phyloP scores from a whole-genome alignment of 129 eudicot genomes.

The Helianthus tuberosus region DNA sequence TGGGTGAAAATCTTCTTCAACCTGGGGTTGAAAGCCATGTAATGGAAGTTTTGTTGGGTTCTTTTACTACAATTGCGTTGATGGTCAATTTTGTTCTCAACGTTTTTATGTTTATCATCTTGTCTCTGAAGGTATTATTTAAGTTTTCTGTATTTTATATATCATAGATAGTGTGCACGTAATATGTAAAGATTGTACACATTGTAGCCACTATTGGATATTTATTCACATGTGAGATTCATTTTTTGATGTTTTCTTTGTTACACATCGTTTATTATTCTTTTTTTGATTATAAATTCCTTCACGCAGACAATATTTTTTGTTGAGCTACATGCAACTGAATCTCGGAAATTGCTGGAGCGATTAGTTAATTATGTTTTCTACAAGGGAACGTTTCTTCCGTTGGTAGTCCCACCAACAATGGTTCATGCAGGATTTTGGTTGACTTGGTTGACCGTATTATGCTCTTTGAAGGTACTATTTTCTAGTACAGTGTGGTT shows the following conservation, averaged over 20 bases:
- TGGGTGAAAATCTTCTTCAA: slow-evolving; percentile 52
- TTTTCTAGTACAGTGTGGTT: background rate
- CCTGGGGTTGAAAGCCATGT: slow-evolving; percentile 54
- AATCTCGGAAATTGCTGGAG: slow-evolving; percentile 73
- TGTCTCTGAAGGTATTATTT: slow-evolving; percentile 71
- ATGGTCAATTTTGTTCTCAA: slow-evolving; percentile 58
- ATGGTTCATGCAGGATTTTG: slow-evolving; percentile 71
- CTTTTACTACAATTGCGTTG: slow-evolving; percentile 68
- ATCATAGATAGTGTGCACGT: background rate
- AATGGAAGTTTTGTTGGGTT: slow-evolving; percentile 57
- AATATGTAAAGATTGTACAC: too few species aligned
- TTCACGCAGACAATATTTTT: slow-evolving; percentile 72
- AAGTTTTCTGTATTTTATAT: slow-evolving; percentile 12
- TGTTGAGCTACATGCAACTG: slow-evolving; percentile 61
- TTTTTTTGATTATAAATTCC: background rate
- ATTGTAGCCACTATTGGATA: too few species aligned
- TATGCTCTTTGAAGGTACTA: slow-evolving; percentile 81
- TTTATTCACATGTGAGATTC: too few species aligned
- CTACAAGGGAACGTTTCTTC: slow-evolving; percentile 95
- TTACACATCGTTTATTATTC: background rate
- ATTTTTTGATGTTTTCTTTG: background rate
- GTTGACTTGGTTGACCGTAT: slow-evolving; percentile 78
- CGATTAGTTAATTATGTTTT: slow-evolving; percentile 70
- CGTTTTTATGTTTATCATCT: slow-evolving; percentile 54
- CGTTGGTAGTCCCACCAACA: slow-evolving; percentile 78